These are phyloP conservation scores for Thermochaetoides thermophila DNA, from an alignment of 495 filamentous ascomycete genomes.

Conservation along the genomic window DNA sequence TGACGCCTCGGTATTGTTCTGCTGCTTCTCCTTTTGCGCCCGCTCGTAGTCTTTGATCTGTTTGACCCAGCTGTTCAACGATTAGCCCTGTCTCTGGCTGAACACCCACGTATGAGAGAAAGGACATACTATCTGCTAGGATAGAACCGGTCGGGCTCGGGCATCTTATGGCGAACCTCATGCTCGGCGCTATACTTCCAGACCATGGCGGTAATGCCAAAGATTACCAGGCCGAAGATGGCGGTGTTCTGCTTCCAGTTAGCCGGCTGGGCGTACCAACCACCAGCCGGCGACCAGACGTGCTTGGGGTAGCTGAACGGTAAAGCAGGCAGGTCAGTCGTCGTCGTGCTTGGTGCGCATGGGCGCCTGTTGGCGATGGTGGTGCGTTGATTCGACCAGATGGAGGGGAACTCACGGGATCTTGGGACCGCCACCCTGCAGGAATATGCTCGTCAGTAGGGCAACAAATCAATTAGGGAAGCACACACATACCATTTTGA, in stretches of 20 bases:
- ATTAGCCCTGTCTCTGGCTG: too few relatives aligned
- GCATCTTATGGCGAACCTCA: constrained; percentile 70
- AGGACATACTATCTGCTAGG: constrained; percentile 90
- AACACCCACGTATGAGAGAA: too few relatives aligned
- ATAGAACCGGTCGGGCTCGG: constrained; percentile 75
- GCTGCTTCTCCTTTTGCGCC: constrained; percentile 38
- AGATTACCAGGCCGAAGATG: constrained; percentile 55
- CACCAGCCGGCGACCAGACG: constrained; percentile 96
- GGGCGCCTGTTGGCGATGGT: not conserved
- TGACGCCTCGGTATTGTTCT: constrained; percentile 3
- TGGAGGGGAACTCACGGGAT: constrained; percentile 60
- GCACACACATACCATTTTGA: constrained; percentile 19
- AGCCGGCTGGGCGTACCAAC: constrained; percentile 85
- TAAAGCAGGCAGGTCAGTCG: constrained; percentile 6
- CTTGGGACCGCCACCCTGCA: constrained; percentile 61
- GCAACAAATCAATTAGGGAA: constrained; percentile 1
- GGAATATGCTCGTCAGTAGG: constrained; percentile 22
- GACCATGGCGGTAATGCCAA: constrained; percentile 56
- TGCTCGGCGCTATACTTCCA: constrained; percentile 74
- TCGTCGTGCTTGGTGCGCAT: not conserved
- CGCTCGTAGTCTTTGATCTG: constrained; percentile 82
- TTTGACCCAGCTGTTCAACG: constrained; percentile 82
- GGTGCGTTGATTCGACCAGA: constrained; percentile 5
- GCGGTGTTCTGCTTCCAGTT: constrained; percentile 96
- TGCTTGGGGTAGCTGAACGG: constrained; percentile 80